Evolutionary conservation across 768 basidiomycete species (phyloP).

Genomic region (Cubamyces sp.): DNA sequence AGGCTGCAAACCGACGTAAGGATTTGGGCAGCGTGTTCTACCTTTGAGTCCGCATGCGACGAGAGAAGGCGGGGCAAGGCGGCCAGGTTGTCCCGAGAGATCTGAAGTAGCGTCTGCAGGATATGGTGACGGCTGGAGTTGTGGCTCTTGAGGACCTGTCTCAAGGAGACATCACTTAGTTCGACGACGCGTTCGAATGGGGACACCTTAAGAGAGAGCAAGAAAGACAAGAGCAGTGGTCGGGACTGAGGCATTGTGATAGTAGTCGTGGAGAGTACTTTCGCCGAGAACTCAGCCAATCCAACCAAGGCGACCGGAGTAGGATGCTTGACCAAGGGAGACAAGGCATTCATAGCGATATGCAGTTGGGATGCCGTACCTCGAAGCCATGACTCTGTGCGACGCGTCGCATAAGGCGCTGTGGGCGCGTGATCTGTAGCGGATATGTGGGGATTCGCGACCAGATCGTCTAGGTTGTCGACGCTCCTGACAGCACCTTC

Average conservation of each 20-base stretch:
- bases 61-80: slow-evolving; percentile 74
- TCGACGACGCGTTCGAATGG: slow-evolving; percentile 54
- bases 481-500: slow-evolving; percentile 61
- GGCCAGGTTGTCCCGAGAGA: slow-evolving; percentile 65
- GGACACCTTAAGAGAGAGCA: slow-evolving; percentile 74
- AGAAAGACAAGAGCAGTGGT: slow-evolving; percentile 67
- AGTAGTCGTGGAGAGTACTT: slow-evolving; percentile 56
- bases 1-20: slow-evolving; percentile 73
- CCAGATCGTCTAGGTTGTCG: slow-evolving; percentile 68
- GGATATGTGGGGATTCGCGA: slow-evolving; percentile 34
- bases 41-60: slow-evolving; percentile 72
- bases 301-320: slow-evolving; percentile 65
- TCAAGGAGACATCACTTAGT: slow-evolving; percentile 51
- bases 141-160: slow-evolving; percentile 46
- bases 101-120: slow-evolving; percentile 61
- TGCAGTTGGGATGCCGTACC: slow-evolving; percentile 84
- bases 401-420: slow-evolving; percentile 50
- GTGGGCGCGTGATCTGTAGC: neutral
- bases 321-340: slow-evolving; percentile 72
- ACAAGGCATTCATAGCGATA: slow-evolving; percentile 78
- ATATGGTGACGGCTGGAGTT: slow-evolving; percentile 50
- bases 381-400: slow-evolving; percentile 78
- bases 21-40: slow-evolving; percentile 68
- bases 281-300: slow-evolving; percentile 57
- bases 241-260: slow-evolving; percentile 70